Conservation (phyloP, 306 rosid species). For the Medicago truncatula region MtrunA17r5.0-ANR NC_053043.1:30187501-30188000, state of each 20-base stretch:
- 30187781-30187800: slow-evolving; percentile 40
- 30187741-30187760: slow-evolving; percentile 32
- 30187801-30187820: slow-evolving; percentile 46
- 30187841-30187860: slow-evolving; percentile 41
- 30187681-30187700: slow-evolving; percentile 21
- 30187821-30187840: slow-evolving; percentile 23
- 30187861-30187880: slow-evolving; percentile 48
- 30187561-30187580: slow-evolving; percentile 13
- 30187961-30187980: slow-evolving; percentile 31
- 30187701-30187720: slow-evolving; percentile 36
- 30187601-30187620: slow-evolving; percentile 36
- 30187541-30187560: neutral
- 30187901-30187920: slow-evolving; percentile 49
- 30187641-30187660: slow-evolving; percentile 36
- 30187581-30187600: slow-evolving; percentile 28
- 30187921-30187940: slow-evolving; percentile 46
- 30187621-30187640: slow-evolving; percentile 48
- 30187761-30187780: slow-evolving; percentile 49
- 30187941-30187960: slow-evolving; percentile 45
- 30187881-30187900: slow-evolving; percentile 34
- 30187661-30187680: slow-evolving; percentile 38
- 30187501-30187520: neutral
- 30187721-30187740: slow-evolving; percentile 36
- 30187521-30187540: neutral
- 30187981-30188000: slow-evolving; percentile 35